These are phyloP conservation scores for Camellia oleifera DNA, from an alignment of 179 eudicot genomes.

Conservation along the genomic window DNA sequence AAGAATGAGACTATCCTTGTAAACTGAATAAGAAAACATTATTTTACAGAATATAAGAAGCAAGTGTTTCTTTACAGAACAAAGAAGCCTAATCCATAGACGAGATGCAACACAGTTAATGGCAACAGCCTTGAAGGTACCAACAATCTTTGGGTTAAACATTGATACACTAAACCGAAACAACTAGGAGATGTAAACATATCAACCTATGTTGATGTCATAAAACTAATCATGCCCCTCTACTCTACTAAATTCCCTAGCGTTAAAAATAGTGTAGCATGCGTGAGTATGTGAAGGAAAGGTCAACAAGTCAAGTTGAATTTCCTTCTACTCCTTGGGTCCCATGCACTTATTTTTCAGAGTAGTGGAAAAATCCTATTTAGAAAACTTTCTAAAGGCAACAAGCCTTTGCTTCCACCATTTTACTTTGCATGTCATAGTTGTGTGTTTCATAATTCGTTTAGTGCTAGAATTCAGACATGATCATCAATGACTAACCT, in stretches of 20 bases:
- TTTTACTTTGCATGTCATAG: not conserved
- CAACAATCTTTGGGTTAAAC: not conserved
- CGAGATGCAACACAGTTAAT: not conserved
- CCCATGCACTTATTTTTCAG: no score
- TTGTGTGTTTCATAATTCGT: not conserved
- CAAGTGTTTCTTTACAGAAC: not conserved
- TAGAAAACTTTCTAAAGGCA: not conserved
- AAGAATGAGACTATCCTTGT: not conserved
- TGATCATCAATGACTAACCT: not conserved
- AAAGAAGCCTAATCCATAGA: not conserved
- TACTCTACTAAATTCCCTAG: not conserved
- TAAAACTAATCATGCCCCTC: not conserved
- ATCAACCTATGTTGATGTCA: not conserved
- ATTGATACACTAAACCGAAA: not conserved
- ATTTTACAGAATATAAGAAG: not conserved
- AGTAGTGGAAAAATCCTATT: not conserved
- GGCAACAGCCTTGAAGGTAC: not conserved
- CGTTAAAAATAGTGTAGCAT: not conserved
- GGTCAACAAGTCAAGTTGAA: no score
- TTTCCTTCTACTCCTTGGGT: no score
- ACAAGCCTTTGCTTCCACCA: not conserved
- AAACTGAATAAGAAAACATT: not conserved
- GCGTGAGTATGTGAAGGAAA: no score
- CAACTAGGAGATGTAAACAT: not conserved
- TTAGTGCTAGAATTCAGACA: not conserved